Percentiles rank a stretch among this genome's conserved stretches.
These are phyloP conservation scores for Penicillium nucicola DNA, from an alignment of 495 filamentous ascomycete species.

Conservation along the genomic window DNA sequence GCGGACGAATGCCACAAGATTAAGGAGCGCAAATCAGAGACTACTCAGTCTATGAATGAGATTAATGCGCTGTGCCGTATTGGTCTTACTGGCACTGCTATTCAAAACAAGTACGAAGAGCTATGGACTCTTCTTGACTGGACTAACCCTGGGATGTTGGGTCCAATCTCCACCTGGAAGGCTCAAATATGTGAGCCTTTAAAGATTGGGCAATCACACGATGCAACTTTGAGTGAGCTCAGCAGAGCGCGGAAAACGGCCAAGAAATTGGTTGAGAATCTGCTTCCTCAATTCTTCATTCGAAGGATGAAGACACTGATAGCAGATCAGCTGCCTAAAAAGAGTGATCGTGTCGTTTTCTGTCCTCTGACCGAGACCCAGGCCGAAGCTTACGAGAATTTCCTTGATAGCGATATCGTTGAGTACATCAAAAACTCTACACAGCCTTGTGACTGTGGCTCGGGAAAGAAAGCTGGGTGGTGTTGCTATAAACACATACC, in stretches of 20 bases:
- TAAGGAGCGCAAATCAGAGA: slow-evolving; percentile 74
- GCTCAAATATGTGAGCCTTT: slow-evolving; percentile 73
- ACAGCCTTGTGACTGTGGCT: slow-evolving; percentile 68
- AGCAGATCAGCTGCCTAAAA: slow-evolving; percentile 92
- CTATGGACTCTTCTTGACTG: slow-evolving; percentile 96
- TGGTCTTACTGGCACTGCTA: slow-evolving; percentile 91
- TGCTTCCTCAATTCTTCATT: slow-evolving; percentile 89
- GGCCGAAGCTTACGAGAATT: slow-evolving; percentile 78
- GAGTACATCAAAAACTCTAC: slow-evolving; percentile 62
- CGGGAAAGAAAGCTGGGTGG: slow-evolving; percentile 71
- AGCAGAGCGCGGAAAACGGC: slow-evolving; percentile 79
- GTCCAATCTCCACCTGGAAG: slow-evolving; percentile 76
- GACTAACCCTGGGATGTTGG: slow-evolving; percentile 88
- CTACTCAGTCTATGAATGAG: slow-evolving; percentile 84
- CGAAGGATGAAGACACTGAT: slow-evolving; percentile 92
- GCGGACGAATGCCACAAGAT: slow-evolving; percentile 95
- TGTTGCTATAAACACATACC: slow-evolving; percentile 67
- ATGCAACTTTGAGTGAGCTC: slow-evolving; percentile 82
- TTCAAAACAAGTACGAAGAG: slow-evolving; percentile 97
- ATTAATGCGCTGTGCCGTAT: slow-evolving; percentile 92
- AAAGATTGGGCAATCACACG: slow-evolving; percentile 84
- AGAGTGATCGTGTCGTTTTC: slow-evolving; percentile 91
- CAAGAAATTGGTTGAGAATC: slow-evolving; percentile 78
- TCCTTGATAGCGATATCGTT: slow-evolving; percentile 70
- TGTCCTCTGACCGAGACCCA: slow-evolving; percentile 86